phyloP scores from a whole-genome alignment of 2,329 filamentous ascomycete genomes.

The Botrytis medusae region DNA sequence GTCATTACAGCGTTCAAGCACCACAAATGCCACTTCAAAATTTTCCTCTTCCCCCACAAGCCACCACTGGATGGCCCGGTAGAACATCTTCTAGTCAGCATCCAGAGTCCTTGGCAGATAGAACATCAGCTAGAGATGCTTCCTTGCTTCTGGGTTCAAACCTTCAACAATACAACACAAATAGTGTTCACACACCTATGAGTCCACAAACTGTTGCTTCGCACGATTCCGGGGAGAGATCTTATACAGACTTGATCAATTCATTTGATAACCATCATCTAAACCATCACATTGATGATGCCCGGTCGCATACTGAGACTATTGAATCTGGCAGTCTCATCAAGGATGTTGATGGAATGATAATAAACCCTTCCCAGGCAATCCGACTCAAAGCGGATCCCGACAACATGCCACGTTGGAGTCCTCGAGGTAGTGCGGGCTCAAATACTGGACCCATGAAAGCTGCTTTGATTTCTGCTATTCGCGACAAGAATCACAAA shows the following conservation, averaged over 20 bases:
- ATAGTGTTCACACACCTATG: background rate
- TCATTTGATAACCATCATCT: conserved; percentile 28
- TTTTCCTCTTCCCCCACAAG: conserved; percentile 14
- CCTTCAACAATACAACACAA: conserved; percentile 13
- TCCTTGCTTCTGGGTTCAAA: conserved; percentile 11
- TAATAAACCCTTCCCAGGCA: conserved; percentile 47
- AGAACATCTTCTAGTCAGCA: conserved; percentile 25
- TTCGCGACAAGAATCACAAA: conserved; percentile 57
- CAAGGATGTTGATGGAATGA: conserved; percentile 42
- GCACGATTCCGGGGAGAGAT: conserved; percentile 8
- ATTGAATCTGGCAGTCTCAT: conserved; percentile 42
- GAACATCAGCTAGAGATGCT: conserved; percentile 13
- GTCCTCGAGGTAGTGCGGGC: conserved; percentile 48
- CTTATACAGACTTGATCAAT: conserved; percentile 20
- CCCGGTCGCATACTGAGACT: conserved; percentile 34
- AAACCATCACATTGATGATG: conserved; percentile 33
- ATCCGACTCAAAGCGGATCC: conserved; percentile 53
- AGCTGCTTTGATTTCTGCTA: conserved; percentile 52
- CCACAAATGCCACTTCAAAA: conserved; percentile 26
- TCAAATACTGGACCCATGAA: conserved; percentile 48
- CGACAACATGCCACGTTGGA: conserved; percentile 52
- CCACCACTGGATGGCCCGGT: conserved; percentile 22
- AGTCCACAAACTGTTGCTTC: background rate
- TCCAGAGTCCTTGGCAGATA: conserved; percentile 18
- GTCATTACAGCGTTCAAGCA: conserved; percentile 16